Conservation (phyloP, 768 basidiomycete species). For the Amanita muscaria region DNA sequence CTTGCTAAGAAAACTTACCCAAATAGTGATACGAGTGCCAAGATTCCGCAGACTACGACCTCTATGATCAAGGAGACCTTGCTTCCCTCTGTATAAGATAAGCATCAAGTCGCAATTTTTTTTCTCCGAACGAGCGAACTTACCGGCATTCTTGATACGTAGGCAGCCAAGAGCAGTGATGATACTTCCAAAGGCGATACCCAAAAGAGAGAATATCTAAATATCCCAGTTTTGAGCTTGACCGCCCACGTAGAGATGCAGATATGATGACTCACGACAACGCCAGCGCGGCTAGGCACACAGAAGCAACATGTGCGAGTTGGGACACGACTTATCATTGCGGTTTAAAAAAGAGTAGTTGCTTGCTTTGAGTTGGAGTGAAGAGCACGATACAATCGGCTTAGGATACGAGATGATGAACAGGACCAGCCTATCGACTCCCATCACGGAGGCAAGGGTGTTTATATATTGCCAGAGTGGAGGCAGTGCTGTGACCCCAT, state of each 20-base stretch:
- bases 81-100: conserved; percentile 21
- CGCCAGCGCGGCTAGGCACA: conserved; percentile 40
- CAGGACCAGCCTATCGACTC: conserved; percentile 39
- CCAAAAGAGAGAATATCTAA: conserved; percentile 35
- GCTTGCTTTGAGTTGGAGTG: conserved; percentile 15
- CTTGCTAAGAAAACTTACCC: conserved; percentile 24
- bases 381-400: conserved; percentile 21
- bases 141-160: conserved; percentile 25
- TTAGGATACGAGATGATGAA: conserved; percentile 20
- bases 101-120: not conserved
- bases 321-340: conserved; percentile 25
- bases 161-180: conserved; percentile 32
- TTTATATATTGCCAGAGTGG: conserved; percentile 23
- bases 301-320: conserved; percentile 43
- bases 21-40: conserved; percentile 35
- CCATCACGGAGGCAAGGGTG: conserved; percentile 6
- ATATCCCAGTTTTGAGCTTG: not conserved
- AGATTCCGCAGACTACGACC: conserved; percentile 31
- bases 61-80: conserved; percentile 34
- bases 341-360: conserved; percentile 13
- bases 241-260: too few relatives aligned
- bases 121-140: not conserved
- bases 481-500: not conserved
- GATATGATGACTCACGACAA: conserved; percentile 30
- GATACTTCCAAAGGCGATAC: conserved; percentile 32